Conservation (phyloP, 2,329 filamentous ascomycete species). For the Xenoacremonium recifei region DNA sequence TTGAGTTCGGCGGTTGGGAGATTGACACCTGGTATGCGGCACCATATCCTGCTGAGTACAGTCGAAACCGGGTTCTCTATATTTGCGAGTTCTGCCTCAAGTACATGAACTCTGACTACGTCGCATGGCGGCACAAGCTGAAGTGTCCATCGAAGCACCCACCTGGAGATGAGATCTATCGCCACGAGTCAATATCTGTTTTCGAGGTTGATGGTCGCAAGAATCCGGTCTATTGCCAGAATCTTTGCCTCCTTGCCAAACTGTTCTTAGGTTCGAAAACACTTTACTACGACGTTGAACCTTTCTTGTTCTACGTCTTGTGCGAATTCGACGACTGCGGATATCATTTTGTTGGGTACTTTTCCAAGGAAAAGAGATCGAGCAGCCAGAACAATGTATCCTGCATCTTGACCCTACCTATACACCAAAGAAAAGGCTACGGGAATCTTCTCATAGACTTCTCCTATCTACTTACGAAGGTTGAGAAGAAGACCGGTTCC, state of each 20-base stretch:
- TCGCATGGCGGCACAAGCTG: constrained; percentile 95
- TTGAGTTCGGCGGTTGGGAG: constrained; percentile 96
- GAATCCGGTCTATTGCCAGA: constrained; percentile 98
- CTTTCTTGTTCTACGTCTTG: constrained; percentile 95
- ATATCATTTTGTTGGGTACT: constrained; percentile 98
- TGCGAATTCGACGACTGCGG: constrained; percentile 89
- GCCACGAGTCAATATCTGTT: constrained; percentile 85
- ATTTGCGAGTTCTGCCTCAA: constrained; percentile 99
- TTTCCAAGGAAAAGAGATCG: constrained; percentile 95
- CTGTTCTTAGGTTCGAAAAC: constrained; percentile 98
- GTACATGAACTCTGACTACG: constrained; percentile 99
- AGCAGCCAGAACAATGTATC: constrained; percentile 97
- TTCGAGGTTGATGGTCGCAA: constrained; percentile 98
- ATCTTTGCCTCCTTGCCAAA: constrained; percentile 92
- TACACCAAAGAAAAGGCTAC: constrained; percentile 96
- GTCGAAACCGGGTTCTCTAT: constrained; percentile 91
- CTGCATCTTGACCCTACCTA: constrained; percentile 92
- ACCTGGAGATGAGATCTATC: constrained; percentile 96
- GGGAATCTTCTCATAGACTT: constrained; percentile 97
- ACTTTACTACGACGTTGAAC: constrained; percentile 95
- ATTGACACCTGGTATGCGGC: constrained; percentile 99
- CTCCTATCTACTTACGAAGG: constrained; percentile 90
- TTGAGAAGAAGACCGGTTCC: constrained; percentile 90
- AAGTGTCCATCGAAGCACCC: constrained; percentile 97
- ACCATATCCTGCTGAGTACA: constrained; percentile 98